Percentiles rank a stretch among this genome's conserved stretches.
phyloP scores from a whole-genome alignment of 2,329 filamentous ascomycete species.

The Paraconiothyrium brasiliense region DNA sequence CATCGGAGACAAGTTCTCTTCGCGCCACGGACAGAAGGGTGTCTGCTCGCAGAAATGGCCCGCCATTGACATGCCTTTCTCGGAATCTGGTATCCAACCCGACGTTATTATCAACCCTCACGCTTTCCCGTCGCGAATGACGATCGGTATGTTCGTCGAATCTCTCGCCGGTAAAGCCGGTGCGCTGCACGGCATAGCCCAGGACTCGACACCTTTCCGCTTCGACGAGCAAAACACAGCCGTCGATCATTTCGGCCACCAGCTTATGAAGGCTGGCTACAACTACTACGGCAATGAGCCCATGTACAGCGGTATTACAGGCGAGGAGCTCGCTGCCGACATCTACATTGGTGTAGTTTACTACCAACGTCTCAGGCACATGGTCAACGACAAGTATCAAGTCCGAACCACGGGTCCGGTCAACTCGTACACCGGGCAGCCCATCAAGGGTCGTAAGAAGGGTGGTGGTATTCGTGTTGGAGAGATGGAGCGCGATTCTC shows the following conservation, averaged over 20 bases:
- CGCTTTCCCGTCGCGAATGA: constrained; percentile 99
- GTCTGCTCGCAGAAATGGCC: constrained; percentile 97
- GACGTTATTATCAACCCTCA: constrained; percentile 99
- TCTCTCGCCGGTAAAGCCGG: constrained; percentile 95
- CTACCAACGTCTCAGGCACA: constrained; percentile 97
- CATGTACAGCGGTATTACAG: constrained; percentile 97
- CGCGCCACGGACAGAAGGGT: constrained; percentile 97
- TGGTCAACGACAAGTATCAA: constrained; percentile 99
- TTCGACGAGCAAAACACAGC: constrained; percentile 94
- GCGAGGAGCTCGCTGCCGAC: constrained; percentile 90
- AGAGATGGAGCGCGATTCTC: constrained; percentile 97
- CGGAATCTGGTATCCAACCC: constrained; percentile 93
- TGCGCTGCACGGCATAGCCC: constrained; percentile 91
- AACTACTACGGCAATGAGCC: constrained; percentile 99
- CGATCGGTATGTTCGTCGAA: constrained; percentile 99
- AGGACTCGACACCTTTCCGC: constrained; percentile 94
- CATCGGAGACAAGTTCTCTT: constrained; percentile 99
- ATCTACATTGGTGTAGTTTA: constrained; percentile 98
- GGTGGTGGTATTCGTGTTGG: constrained; percentile 98
- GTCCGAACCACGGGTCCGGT: constrained; percentile 95
- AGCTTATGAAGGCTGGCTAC: constrained; percentile 93
- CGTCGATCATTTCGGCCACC: constrained; percentile 93
- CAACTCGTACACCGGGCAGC: constrained; percentile 89
- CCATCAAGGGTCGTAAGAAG: constrained; percentile 95
- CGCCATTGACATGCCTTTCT: constrained; percentile 92